Percentiles rank a stretch among this genome's conserved stretches.
Evolutionary conservation across 805 yeast genomes (phyloP).

Genomic region (Wickerhamomyces ciferrii): DNA sequence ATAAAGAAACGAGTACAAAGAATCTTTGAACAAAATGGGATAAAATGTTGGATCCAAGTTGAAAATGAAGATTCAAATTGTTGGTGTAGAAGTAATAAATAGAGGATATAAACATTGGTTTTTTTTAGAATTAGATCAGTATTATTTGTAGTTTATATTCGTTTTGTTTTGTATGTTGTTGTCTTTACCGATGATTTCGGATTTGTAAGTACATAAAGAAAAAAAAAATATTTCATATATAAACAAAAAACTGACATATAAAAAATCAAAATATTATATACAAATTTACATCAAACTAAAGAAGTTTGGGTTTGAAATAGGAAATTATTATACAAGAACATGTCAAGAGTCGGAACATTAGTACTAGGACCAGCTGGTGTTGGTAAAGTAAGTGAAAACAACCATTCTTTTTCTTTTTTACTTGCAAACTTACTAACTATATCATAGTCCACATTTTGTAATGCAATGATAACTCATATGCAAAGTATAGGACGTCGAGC

Average conservation of each 20-base stretch:
- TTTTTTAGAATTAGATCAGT: too few relatives aligned
- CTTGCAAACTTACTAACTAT: background rate
- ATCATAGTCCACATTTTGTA: slow-evolving; percentile 72
- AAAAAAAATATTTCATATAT: too few relatives aligned
- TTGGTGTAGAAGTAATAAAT: slow-evolving; percentile 48
- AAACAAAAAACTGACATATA: too few relatives aligned
- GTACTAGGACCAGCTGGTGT: slow-evolving; percentile 98
- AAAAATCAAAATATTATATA: too few relatives aligned
- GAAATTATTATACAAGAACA: too few relatives aligned
- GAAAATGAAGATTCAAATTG: slow-evolving; percentile 60
- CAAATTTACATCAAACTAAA: too few relatives aligned
- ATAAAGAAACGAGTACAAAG: slow-evolving; percentile 57
- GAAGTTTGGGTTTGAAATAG: background rate
- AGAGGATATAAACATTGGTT: too few relatives aligned
- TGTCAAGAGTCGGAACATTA: slow-evolving; percentile 94
- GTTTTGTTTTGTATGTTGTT: too few relatives aligned
- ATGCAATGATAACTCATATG: slow-evolving; percentile 80
- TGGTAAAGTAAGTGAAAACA: slow-evolving; percentile 55
- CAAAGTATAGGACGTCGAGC: slow-evolving; percentile 89
- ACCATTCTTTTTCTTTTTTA: too few relatives aligned
- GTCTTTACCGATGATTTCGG: too few relatives aligned
- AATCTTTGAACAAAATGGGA: slow-evolving; percentile 42
- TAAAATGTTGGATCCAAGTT: slow-evolving; percentile 59
- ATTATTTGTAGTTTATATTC: too few relatives aligned
- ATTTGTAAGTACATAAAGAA: too few relatives aligned